Evolutionary conservation across 441 rosid species (phyloP).

Genomic region (Erodium chrysanthum): DNA sequence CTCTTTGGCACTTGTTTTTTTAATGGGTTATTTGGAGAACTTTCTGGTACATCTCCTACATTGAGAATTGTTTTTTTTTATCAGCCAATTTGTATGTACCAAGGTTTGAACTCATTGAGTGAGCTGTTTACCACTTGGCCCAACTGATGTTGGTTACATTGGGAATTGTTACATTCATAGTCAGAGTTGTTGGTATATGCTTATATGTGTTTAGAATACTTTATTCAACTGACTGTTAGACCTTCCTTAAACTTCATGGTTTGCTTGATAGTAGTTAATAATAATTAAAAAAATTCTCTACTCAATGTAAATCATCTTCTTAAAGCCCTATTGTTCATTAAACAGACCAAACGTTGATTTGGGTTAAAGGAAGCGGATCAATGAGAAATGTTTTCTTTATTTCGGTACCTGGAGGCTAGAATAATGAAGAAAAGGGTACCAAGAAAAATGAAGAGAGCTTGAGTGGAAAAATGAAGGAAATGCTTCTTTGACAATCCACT

Average conservation of each 20-base stretch:
- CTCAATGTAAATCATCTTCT: constrained; percentile 2
- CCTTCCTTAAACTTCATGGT: not conserved
- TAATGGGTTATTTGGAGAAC: not conserved
- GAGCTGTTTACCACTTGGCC: no score
- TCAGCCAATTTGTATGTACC: no score
- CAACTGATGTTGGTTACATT: not conserved
- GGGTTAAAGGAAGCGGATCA: not conserved
- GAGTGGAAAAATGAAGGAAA: not conserved
- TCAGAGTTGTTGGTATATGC: not conserved
- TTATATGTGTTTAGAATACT: not conserved
- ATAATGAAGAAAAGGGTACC: not conserved
- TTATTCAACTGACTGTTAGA: not conserved
- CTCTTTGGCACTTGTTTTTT: not conserved
- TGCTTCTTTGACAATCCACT: not conserved
- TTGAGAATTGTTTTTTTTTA: not conserved
- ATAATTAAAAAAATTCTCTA: not conserved
- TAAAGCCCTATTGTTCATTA: not conserved
- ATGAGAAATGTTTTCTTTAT: not conserved
- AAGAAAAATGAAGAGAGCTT: not conserved
- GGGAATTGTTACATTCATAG: not conserved
- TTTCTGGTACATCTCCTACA: not conserved
- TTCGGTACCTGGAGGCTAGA: not conserved
- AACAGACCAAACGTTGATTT: not conserved
- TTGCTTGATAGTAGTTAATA: not conserved
- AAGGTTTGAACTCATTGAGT: not conserved